Base-by-base conservation (phyloP, 176 grass and related monocot genomes). In the Hordeum marinum region DNA sequence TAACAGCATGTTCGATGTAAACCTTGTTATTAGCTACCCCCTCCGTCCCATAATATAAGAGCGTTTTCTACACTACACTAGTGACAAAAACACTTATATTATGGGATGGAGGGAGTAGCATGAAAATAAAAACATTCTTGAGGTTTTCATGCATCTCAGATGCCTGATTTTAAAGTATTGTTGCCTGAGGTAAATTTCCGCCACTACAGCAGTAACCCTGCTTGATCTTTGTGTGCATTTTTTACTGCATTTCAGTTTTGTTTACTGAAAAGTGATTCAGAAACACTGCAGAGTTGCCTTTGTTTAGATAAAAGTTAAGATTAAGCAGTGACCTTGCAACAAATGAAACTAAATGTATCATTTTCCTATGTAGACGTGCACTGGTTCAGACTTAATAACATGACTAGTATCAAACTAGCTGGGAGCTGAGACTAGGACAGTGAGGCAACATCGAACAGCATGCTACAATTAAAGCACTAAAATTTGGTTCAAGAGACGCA, bases 201-300 rank as follows among this genome's bases (percentile, higher is more conserved):
- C 17, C 7, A 67, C 26, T 75, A 58, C 8, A 57, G 25, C 6
- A 80, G 20, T 25, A 10, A 73, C 12, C 10, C 40, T 60, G 17
- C 0, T 21, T 36, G 14, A 54, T 43, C 4, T 86, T 65, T 36
- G 65, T 23, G 77, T 68, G 21, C 81, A 88, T 76, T 80, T 82
- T 2, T 63, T 40, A 8, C 52, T 67, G 41, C 63, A 57, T 27
- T 48, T 84, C 23, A 1, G 46, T 46, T 24, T 21, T 21, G 4
- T 68, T 68, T 12, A 69, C 18, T 69, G 35, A 12, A 42, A 25
- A n/a, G 5, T 42, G 68, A 23, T 70, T 17, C 43, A 78, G 66
- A 7, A 75, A 25, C 26, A 29, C 31, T 40, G 27, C 31, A 50
- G 17, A 24, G 9, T 35, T 12, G 7, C 60, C 21, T n/a, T 6